Base-by-base conservation (phyloP, 495 filamentous ascomycete species). In the Podospora anserina region DNA sequence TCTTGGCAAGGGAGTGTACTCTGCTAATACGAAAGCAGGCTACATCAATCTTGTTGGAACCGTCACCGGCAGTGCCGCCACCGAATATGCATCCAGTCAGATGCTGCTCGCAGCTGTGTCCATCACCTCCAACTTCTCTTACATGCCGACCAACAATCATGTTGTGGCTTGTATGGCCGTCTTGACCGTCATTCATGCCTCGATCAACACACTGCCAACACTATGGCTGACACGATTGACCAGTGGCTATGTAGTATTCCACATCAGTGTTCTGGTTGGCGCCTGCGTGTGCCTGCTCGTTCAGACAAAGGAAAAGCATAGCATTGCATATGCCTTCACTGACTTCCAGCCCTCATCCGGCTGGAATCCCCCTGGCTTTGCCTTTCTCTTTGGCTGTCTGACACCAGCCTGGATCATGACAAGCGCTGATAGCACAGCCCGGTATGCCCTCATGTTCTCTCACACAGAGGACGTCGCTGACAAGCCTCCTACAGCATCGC, bases 21-120 rank as follows among this genome's bases (percentile, higher is more conserved):
- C 30, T 16, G 13, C 26, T 49, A 13, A 56, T 28, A 4, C 34
- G 15, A n/a, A 5, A 55, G 2, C 28, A 78, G 89, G 89, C 0
- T 91, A 89, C 86, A 82, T 90, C 74, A 91, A 90, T 69, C 82
- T 91, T 2, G 80, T 90, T 4, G 89, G 89, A 54, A 88, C 89
- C 69, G 79, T 90, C 56, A 84, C 85, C 9, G 89, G 89, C 53
- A 82, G 87, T 34, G 89, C 89, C 6, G 87, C 86, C 0, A 86
- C 88, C 1, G 88, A 90, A 69, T 91, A 91, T 70, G 88, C 88
- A 5, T 84, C 87, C 5, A 85, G 87, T 0, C 87, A 90, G 74
- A 84, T 91, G 83, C 84, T 91, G 44, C 79, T 91, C 5, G 88
- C 88, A 4, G 87, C 87, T 18, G 85, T 88, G 15, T 86, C 85